A percentile compares a stretch with the other conserved stretches of the same genome.
Evolutionary conservation across 2,329 filamentous ascomycete genomes (phyloP).

Genomic region (Elsinoe batatas): DNA sequence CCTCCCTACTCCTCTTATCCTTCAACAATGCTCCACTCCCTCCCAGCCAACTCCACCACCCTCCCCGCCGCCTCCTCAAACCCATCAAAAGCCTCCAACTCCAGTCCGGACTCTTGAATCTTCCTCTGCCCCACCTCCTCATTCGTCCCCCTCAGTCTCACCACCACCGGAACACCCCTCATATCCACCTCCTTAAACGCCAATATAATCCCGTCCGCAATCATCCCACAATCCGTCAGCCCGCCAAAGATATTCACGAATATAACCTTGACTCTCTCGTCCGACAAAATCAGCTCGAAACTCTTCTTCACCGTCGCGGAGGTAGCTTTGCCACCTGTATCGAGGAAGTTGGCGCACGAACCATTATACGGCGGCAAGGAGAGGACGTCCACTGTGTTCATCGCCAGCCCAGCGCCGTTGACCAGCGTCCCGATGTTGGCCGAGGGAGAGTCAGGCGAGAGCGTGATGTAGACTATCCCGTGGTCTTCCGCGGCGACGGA

Average conservation of each 20-base stretch:
- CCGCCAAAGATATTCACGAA: conserved; percentile 66
- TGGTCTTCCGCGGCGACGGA: conserved; percentile 55
- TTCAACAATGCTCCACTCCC: conserved; percentile 19
- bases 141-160: conserved; percentile 64
- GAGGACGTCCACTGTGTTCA: conserved; percentile 83
- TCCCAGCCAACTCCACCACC: conserved; percentile 48
- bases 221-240: conserved; percentile 69
- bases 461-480: conserved; percentile 71
- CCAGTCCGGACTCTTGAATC: conserved; percentile 57
- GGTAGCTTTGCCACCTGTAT: conserved; percentile 83
- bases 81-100: conserved; percentile 60
- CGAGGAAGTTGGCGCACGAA: conserved; percentile 70
- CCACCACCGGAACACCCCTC: conserved; percentile 57
- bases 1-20: neutral
- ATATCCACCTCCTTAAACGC: conserved; percentile 59
- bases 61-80: conserved; percentile 64
- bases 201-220: conserved; percentile 62
- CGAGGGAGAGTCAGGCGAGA: conserved; percentile 33
- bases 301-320: conserved; percentile 67
- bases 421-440: conserved; percentile 71
- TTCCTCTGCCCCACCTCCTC: conserved; percentile 60
- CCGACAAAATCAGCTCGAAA: conserved; percentile 63
- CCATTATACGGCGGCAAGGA: conserved; percentile 49
- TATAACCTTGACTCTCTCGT: conserved; percentile 60
- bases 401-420: conserved; percentile 80